Evolutionary conservation across 805 yeast species (phyloP), one percentile per base, ranked within the genome.

Genomic region (Zygoascus biomembranicola): DNA sequence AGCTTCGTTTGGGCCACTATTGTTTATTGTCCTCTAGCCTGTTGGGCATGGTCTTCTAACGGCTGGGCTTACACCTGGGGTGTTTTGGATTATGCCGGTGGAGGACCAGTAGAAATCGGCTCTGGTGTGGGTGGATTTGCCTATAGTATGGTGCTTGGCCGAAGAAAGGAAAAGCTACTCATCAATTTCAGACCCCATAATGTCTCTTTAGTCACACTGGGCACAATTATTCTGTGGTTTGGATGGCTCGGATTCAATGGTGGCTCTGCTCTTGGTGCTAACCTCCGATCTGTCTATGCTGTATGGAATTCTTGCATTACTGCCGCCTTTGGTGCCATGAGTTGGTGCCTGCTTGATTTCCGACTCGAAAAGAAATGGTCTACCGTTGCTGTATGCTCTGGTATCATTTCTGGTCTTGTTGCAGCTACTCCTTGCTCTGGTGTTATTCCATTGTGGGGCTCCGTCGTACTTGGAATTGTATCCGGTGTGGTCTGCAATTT

Each of bases 181-280:
- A 82, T 87, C 63, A 90, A 90, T 68, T 90, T 84, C 72, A 76
- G 98, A 60, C 98, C 99, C 6, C 99, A 92, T 72, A 92, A 92
- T 67, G 95, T 90, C 48, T 85, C 96, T 32, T 77, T 90, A 69
- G 87, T 94, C 50, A 87, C 95, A 16, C 72, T 92, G 61, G 98
- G 98, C 46, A 90, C 97, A 1, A 72, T 81, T 19, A 69, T 92
- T 41, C 78, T 92, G 59, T 94, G 96, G 86, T 84, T 88, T 64
- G 98, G 98, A 6, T 92, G 99, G 99, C 76, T 92, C 52, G 90
- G 94, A 16, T 92, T 92, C 79, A 94, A 92, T 68, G 95, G 97
- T 19, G 94, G 92, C 53, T 82, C 95, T 11, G 86, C 96, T 53
- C 75, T 82, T 16, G 83, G 85, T 46, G 96, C 97, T 8, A 83